Conservation (phyloP, 2,329 filamentous ascomycete genomes). For the Trichoderma gracile region DNA sequence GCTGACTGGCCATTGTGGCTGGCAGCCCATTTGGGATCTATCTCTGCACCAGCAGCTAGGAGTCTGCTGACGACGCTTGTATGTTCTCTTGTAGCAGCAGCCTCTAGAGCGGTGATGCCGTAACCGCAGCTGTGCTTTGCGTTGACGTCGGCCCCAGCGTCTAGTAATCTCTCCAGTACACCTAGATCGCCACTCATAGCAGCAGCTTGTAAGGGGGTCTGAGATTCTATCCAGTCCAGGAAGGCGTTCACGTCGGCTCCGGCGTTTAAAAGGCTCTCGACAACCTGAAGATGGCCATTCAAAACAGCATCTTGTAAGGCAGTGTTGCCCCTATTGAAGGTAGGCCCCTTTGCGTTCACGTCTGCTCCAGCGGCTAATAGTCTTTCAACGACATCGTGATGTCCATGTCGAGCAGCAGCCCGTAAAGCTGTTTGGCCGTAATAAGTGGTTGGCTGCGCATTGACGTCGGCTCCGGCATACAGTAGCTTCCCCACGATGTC, state of each 20-base stretch:
- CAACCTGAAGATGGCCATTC: constrained; percentile 4
- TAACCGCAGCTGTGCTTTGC: no score
- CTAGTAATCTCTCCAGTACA: neutral
- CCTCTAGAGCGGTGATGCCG: neutral
- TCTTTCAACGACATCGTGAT: neutral
- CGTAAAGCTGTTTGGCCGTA: neutral
- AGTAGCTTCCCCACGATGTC: neutral
- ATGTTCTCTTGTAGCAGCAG: neutral
- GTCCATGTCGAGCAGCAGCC: neutral
- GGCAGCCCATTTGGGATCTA: neutral
- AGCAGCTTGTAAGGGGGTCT: neutral
- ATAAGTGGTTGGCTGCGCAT: neutral
- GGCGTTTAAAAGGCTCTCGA: neutral
- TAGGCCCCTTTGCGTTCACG: no score
- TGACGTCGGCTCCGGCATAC: neutral
- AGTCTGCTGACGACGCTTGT: neutral
- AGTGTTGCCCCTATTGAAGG: neutral
- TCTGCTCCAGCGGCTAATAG: neutral
- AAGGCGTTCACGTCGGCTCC: neutral
- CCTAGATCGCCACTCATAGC: neutral
- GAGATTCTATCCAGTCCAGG: no score
- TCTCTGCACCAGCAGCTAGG: neutral
- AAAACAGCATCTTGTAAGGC: constrained; percentile 18
- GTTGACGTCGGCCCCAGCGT: neutral
- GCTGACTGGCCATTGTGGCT: neutral